These are phyloP conservation scores for Geranium incanum DNA, from an alignment of 441 rosid genomes.

Conservation along the genomic window DNA sequence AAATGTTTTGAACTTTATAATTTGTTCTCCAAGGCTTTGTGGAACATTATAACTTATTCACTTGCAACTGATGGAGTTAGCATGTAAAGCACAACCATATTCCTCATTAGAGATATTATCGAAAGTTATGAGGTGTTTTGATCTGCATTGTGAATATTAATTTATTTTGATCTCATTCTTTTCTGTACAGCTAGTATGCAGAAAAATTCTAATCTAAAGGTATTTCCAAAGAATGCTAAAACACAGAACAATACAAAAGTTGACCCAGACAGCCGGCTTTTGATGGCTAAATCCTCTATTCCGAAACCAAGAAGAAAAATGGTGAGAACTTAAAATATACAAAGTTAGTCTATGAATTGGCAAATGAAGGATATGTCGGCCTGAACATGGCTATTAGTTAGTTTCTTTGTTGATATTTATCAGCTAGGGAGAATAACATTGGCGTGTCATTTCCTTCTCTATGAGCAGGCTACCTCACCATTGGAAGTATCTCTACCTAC, in stretches of 20 bases:
- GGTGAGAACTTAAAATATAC: slow-evolving; percentile 37
- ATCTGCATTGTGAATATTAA: not conserved
- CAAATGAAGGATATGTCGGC: slow-evolving; percentile 14
- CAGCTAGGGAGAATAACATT: not conserved
- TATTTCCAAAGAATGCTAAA: slow-evolving; percentile 28
- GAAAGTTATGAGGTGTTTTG: not conserved
- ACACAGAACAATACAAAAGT: slow-evolving; percentile 34
- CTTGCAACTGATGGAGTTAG: not conserved
- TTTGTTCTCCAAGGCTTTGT: not conserved
- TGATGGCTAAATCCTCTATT: slow-evolving; percentile 36
- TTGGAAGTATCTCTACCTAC: slow-evolving; percentile 31
- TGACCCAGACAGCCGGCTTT: slow-evolving; percentile 33
- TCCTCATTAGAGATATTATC: not conserved
- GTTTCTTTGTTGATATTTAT: not conserved
- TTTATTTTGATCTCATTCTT: slow-evolving; percentile 15
- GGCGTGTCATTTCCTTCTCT: slow-evolving; percentile 13
- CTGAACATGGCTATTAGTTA: slow-evolving; percentile 13
- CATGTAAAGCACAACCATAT: not conserved
- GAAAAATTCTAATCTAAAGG: slow-evolving; percentile 35
- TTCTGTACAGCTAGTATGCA: slow-evolving; percentile 32
- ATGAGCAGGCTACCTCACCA: slow-evolving; percentile 35
- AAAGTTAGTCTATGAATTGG: slow-evolving; percentile 15
- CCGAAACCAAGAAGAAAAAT: slow-evolving; percentile 45
- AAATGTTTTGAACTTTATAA: slow-evolving; percentile 11
- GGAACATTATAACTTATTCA: not conserved